Evolutionary conservation across 805 yeast species (phyloP), one percentile per base, ranked within the genome.

Genomic region (Metschnikowia dekortorum): DNA sequence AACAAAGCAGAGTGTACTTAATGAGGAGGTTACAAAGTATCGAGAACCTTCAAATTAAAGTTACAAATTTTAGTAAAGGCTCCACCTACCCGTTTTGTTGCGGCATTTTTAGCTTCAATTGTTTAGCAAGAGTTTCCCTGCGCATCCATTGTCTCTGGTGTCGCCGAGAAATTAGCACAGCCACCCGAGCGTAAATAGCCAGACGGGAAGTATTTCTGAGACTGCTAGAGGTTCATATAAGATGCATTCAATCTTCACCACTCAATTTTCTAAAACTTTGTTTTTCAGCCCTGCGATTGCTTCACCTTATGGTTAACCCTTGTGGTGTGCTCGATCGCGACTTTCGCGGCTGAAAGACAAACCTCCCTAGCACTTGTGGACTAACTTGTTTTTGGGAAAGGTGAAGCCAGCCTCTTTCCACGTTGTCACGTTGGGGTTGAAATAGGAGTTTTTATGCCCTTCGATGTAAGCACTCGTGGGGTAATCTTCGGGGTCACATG

Each of bases 391-490:
- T 57, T 62, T 67, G 4, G 82, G 82, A 53, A 58, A 55, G 0
- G 54, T 48, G 57, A 77, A 92, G 1, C 96, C 96, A 0, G 95
- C 90, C 9, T 57, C 70, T 34, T 70, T 75, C 96, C 96, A 92
- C 8, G 70, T 54, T 0, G 98, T 92, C 47, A 77, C 56, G 68
- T 92, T 92, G 44, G 74, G 64, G 65, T 89, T 80, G 39, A 64
- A 52, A 65, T 92, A 92, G 1, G 94, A 94, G 43, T 74, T 74
- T 48, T 71, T 63, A 66, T 92, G 98, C 30, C 64, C 61, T 45
- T 81, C 67, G 59, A 92, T 92, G 73, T 92, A 92, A 61, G 88
- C 90, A 56, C 75, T 73, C 0, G 98, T 94, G 48, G 98, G 98
- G 63, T 76, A 83, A 62, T 81, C 95, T 0, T 61, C 70, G 0